Percentiles rank a stretch among this genome's conserved stretches.
Conservation (phyloP, 805 yeast species). For the Saturnispora hagleri region DNA sequence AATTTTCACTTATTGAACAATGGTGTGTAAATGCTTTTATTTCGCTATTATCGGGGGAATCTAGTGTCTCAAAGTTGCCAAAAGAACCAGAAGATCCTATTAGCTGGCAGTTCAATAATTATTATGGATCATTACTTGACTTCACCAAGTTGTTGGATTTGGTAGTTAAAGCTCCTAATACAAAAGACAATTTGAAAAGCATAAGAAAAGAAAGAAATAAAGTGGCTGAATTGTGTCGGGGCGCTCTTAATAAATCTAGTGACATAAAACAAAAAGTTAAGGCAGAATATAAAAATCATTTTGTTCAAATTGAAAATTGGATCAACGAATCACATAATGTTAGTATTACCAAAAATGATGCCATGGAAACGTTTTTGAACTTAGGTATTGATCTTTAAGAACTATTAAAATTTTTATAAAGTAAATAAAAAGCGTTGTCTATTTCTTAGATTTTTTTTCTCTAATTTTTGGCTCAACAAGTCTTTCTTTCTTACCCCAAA, state of each 20-base stretch:
- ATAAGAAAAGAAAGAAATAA: constrained; percentile 2
- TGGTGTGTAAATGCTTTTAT: constrained; percentile 25
- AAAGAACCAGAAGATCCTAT: constrained; percentile 13
- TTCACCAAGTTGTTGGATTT: constrained; percentile 16
- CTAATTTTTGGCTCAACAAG: constrained; percentile 57
- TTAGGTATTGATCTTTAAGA: constrained; percentile 4
- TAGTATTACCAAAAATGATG: constrained; percentile 6
- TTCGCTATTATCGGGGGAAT: constrained; percentile 4
- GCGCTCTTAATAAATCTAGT: neutral
- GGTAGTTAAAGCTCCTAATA: constrained; percentile 2
- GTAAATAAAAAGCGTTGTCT: neutral
- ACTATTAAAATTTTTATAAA: neutral
- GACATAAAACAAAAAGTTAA: constrained; percentile 1
- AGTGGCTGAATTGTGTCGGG: neutral
- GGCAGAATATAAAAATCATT: constrained; percentile 8
- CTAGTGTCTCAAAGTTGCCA: constrained; percentile 6
- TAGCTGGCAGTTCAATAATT: constrained; percentile 17
- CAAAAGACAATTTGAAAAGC: neutral
- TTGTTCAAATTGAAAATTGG: constrained; percentile 12
- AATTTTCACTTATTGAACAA: constrained; percentile 29
- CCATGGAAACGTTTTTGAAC: constrained; percentile 1
- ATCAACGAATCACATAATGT: constrained; percentile 14
- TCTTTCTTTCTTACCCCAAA: constrained; percentile 67
- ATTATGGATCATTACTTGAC: constrained; percentile 18
- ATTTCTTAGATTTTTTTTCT: constrained; percentile 30